Conservation (phyloP, 805 yeast genomes). For the Hanseniaspora meyeri region DNA sequence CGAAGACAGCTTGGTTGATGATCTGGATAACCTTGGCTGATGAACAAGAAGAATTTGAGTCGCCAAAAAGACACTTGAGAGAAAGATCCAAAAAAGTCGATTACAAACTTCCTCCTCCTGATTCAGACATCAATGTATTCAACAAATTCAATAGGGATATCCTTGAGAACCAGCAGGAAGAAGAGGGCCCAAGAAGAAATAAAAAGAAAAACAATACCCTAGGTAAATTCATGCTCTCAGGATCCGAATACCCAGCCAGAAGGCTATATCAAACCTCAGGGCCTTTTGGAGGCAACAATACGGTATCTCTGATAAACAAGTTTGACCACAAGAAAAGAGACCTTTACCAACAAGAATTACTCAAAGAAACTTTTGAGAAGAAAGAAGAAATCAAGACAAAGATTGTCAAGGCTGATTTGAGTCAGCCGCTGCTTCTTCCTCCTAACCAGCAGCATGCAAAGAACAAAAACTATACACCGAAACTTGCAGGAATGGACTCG, state of each 20-base stretch:
- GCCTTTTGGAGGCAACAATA: constrained; percentile 96
- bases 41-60: constrained; percentile 18
- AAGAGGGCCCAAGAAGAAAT: constrained; percentile 17
- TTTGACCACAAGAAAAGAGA: constrained; percentile 40
- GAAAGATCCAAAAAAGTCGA: constrained; percentile 64
- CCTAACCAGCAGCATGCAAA: neutral
- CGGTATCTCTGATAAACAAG: constrained; percentile 39
- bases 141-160: constrained; percentile 13
- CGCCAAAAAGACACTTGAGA: constrained; percentile 40
- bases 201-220: constrained; percentile 11
- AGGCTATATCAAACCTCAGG: constrained; percentile 88
- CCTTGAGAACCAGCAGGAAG: constrained; percentile 25
- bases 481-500: constrained; percentile 33
- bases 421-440: constrained; percentile 5
- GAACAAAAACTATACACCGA: constrained; percentile 6
- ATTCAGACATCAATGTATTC: constrained; percentile 23
- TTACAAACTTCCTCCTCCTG: constrained; percentile 74
- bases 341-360: constrained; percentile 17
- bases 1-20: constrained; percentile 20
- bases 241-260: constrained; percentile 34
- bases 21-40: constrained; percentile 16
- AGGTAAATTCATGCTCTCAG: constrained; percentile 14
- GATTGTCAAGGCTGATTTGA: constrained; percentile 9
- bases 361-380: constrained; percentile 1
- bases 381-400: constrained; percentile 11